Percentiles rank a stretch among this genome's conserved stretches.
phyloP scores from a whole-genome alignment of 257 asterid genomes.

The Scutellaria galericulata region DNA sequence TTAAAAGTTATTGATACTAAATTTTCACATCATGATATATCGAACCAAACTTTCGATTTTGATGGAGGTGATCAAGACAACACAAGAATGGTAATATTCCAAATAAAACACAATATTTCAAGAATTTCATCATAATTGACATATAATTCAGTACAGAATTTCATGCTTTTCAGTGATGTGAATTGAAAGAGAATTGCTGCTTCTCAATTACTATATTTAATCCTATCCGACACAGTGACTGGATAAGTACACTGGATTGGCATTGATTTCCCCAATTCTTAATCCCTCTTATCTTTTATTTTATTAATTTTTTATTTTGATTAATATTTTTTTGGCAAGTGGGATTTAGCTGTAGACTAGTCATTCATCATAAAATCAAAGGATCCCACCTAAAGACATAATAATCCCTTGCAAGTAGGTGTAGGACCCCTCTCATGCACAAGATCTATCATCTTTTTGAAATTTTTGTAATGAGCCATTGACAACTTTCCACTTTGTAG shows the following conservation, averaged over 20 bases:
- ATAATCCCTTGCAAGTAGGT: background rate
- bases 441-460: conserved; percentile 22
- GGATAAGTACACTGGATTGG: too few relatives aligned
- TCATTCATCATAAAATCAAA: conserved; percentile 33
- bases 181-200: background rate
- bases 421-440: conserved; percentile 33
- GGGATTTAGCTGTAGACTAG: conserved; percentile 38
- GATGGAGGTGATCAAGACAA: too few relatives aligned
- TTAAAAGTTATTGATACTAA: too few relatives aligned
- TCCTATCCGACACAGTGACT: too few relatives aligned
- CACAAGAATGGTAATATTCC: too few relatives aligned
- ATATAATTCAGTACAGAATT: conserved; percentile 19
- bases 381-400: conserved; percentile 29
- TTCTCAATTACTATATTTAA: background rate
- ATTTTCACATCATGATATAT: too few relatives aligned
- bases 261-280: conserved; percentile 15
- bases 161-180: background rate
- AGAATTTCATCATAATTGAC: too few relatives aligned
- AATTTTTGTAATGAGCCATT: conserved; percentile 16
- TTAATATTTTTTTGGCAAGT: conserved; percentile 13
- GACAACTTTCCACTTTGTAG: conserved; percentile 3
- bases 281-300: background rate
- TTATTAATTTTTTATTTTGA: too few relatives aligned
- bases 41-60: too few relatives aligned
- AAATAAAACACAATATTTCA: too few relatives aligned